Conservation (phyloP, 106 monocot genomes). For the Acorus gramineus region DNA sequence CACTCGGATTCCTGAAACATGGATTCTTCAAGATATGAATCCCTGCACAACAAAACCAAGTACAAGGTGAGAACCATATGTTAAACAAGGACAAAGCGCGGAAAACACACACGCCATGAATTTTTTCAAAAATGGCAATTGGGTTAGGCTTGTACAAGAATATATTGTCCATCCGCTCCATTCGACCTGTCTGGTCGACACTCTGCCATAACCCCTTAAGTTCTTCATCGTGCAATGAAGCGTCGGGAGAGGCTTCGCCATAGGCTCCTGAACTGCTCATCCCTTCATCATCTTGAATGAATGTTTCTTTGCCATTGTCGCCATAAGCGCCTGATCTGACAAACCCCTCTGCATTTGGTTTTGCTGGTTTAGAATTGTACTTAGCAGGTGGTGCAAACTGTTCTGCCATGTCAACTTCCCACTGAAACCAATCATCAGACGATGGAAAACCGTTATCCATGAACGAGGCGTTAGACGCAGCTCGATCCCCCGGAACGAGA, state of each 20-base stretch:
- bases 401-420: neutral
- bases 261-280: slow-evolving; percentile 5
- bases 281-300: slow-evolving; percentile 1
- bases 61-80: neutral
- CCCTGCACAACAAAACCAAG: slow-evolving; percentile 10
- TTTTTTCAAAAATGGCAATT: slow-evolving; percentile 7
- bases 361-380: neutral
- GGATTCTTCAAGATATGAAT: neutral
- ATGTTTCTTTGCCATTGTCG: neutral
- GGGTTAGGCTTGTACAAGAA: slow-evolving; percentile 30
- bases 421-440: slow-evolving; percentile 1
- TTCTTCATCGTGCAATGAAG: slow-evolving; percentile 13
- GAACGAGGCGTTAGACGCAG: neutral
- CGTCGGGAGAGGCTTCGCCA: slow-evolving; percentile 2
- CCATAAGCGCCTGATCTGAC: neutral
- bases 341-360: neutral
- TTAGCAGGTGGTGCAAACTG: neutral
- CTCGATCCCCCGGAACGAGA: slow-evolving; percentile 2
- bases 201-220: neutral
- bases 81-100: neutral
- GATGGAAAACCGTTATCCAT: neutral
- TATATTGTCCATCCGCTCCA: slow-evolving; percentile 26
- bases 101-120: slow-evolving; percentile 2
- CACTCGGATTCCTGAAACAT: neutral
- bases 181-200: no score